Evolutionary conservation across 2,329 filamentous ascomycete genomes (phyloP).

Genomic region (Sporothrix globosa): DNA sequence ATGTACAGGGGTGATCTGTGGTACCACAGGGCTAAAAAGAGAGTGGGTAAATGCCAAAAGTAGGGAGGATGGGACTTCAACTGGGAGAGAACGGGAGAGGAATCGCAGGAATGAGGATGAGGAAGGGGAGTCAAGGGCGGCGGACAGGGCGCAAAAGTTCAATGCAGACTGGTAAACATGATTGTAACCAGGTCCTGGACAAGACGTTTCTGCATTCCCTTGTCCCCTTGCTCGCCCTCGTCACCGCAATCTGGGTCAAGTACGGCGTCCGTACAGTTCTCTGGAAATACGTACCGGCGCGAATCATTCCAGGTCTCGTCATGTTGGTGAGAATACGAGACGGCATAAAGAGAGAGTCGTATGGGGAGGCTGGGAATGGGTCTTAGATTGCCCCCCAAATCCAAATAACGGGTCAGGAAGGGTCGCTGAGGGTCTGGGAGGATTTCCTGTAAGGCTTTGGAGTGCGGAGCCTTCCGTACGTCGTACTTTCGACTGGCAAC

Average conservation of each 20-base stretch:
- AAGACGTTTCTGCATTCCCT: conserved; percentile 19
- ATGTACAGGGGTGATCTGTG: conserved; percentile 14
- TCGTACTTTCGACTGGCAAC: neutral
- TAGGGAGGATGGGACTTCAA: conserved; percentile 12
- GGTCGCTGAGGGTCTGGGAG: conserved; percentile 17
- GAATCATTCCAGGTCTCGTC: conserved; percentile 63
- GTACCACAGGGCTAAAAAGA: conserved; percentile 31
- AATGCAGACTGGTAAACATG: conserved; percentile 26
- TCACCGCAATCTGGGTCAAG: conserved; percentile 25
- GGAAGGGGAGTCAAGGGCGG: conserved; percentile 20
- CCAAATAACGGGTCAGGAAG: conserved; percentile 30
- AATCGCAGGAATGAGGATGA: conserved; percentile 36
- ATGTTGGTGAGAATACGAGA: conserved; percentile 49
- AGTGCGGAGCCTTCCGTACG: neutral
- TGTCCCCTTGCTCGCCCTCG: neutral
- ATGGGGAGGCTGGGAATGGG: conserved; percentile 27
- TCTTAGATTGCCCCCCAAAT: conserved; percentile 22
- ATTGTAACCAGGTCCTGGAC: conserved; percentile 19
- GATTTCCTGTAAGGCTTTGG: conserved; percentile 14
- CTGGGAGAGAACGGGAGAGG: conserved; percentile 29
- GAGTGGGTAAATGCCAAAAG: conserved; percentile 32
- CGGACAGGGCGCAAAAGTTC: conserved; percentile 19
- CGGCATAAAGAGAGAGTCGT: conserved; percentile 39
- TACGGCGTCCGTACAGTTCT: neutral
- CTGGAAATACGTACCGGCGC: conserved; percentile 56